A percentile compares a stretch with the other conserved stretches of the same genome.
Evolutionary conservation across 257 asterid genomes (phyloP).

Genomic region (Coffea canephora): DNA sequence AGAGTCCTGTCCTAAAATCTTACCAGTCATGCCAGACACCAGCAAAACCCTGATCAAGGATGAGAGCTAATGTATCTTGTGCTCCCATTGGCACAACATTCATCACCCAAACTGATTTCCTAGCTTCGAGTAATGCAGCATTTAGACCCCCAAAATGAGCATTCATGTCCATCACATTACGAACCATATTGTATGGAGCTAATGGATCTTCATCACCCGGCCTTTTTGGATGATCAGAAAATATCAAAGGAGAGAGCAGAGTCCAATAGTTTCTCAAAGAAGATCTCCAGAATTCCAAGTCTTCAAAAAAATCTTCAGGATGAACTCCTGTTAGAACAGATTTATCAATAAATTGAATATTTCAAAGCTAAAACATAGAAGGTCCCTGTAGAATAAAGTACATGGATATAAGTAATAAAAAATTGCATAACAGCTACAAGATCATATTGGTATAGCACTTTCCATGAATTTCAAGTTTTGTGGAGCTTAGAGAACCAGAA

Average conservation of each 20-base stretch:
- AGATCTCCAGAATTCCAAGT: conserved; percentile 70
- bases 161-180: conserved; percentile 95
- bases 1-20: conserved; percentile 16
- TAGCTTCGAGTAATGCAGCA: conserved; percentile 63
- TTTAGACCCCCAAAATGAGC: conserved; percentile 86
- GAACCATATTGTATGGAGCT: conserved; percentile 90
- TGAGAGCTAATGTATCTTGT: conserved; percentile 68
- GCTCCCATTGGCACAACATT: conserved; percentile 79
- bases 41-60: conserved; percentile 71
- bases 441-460: conserved; percentile 25
- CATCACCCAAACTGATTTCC: conserved; percentile 91
- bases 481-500: conserved; percentile 39
- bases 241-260: conserved; percentile 87
- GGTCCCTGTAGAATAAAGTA: not conserved
- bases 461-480: conserved; percentile 71
- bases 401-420: not conserved
- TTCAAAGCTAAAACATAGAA: not conserved
- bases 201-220: conserved; percentile 94
- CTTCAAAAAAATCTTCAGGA: conserved; percentile 72
- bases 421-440: not conserved
- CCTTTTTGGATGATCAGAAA: conserved; percentile 98
- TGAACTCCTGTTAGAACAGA: conserved; percentile 48
- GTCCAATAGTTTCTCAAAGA: conserved; percentile 88
- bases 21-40: conserved; percentile 91
- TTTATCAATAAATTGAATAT: conserved; percentile 1